Evolutionary conservation across 1,139 yeast genomes (phyloP).

Genomic region (Diutina catenulata): DNA sequence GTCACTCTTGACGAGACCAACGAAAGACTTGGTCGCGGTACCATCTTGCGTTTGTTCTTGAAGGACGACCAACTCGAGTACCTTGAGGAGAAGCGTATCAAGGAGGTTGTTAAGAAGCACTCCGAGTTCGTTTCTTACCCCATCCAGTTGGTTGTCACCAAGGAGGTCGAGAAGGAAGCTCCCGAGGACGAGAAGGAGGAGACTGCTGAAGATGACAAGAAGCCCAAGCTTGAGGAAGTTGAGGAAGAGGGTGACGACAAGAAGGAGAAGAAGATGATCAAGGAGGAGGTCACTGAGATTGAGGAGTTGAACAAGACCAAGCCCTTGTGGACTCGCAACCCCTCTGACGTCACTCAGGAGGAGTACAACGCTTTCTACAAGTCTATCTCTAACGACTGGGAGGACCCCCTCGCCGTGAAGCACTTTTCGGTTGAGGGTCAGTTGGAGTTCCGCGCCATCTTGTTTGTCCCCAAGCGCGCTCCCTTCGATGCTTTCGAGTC

Average conservation of each 20-base stretch:
- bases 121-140: constrained; percentile 99
- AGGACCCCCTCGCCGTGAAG: constrained; percentile 98
- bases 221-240: constrained; percentile 38
- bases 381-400: constrained; percentile 99
- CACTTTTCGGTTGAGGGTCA: constrained; percentile 99
- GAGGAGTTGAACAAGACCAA: constrained; percentile 99
- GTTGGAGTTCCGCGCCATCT: constrained; percentile 96
- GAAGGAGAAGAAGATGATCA: constrained; percentile 61
- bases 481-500: constrained; percentile 96
- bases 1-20: constrained; percentile 81
- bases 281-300: constrained; percentile 76
- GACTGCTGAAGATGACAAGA: constrained; percentile 28
- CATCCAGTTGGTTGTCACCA: constrained; percentile 94
- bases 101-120: constrained; percentile 99
- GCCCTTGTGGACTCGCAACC: constrained; percentile 99
- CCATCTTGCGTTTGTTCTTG: constrained; percentile 88
- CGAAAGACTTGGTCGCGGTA: constrained; percentile 90
- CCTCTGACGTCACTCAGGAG: constrained; percentile 94
- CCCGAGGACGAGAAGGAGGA: constrained; percentile 50
- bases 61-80: constrained; percentile 99
- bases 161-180: constrained; percentile 95
- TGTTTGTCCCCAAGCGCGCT: constrained; percentile 98
- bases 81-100: constrained; percentile 98
- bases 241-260: constrained; percentile 49
- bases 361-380: constrained; percentile 99